These are phyloP conservation scores for Phytophthora crassamura DNA, from an alignment of 352 stramenopile genomes.

Conservation along the genomic window DNA sequence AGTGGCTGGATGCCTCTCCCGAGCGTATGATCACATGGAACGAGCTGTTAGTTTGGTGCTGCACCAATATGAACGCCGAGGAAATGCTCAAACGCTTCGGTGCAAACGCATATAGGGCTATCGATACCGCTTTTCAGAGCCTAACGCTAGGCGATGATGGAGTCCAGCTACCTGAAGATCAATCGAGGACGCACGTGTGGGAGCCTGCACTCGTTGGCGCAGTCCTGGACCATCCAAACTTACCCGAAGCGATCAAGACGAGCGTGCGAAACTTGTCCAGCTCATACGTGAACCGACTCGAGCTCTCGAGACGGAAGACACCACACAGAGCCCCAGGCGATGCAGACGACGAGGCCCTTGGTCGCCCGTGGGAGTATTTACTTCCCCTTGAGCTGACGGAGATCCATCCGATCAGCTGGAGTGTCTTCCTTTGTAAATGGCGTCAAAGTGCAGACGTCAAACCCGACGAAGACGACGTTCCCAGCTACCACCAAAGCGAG, in stretches of 20 bases:
- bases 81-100: slow-evolving; percentile 47
- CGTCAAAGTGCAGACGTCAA: slow-evolving; percentile 34
- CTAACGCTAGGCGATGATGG: slow-evolving; percentile 20
- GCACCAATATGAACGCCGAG: slow-evolving; percentile 37
- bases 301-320: slow-evolving; percentile 2
- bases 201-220: slow-evolving; percentile 43
- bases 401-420: slow-evolving; percentile 56
- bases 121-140: slow-evolving; percentile 31
- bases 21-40: slow-evolving; percentile 39
- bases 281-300: slow-evolving; percentile 1
- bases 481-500: slow-evolving; percentile 12
- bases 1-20: slow-evolving; percentile 18
- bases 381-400: slow-evolving; percentile 43
- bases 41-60: slow-evolving; percentile 46
- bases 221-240: slow-evolving; percentile 25
- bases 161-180: neutral
- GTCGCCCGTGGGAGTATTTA: slow-evolving; percentile 37
- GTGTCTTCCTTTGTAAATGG: slow-evolving; percentile 64
- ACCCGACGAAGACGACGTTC: slow-evolving; percentile 5
- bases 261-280: slow-evolving; percentile 31
- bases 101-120: slow-evolving; percentile 3
- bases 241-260: slow-evolving; percentile 42
- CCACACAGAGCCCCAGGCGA: neutral
- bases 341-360: slow-evolving; percentile 3
- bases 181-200: slow-evolving; percentile 42